Base-by-base conservation (phyloP, 78 protist genomes). In the Tieghemostelium lacteum region DNA sequence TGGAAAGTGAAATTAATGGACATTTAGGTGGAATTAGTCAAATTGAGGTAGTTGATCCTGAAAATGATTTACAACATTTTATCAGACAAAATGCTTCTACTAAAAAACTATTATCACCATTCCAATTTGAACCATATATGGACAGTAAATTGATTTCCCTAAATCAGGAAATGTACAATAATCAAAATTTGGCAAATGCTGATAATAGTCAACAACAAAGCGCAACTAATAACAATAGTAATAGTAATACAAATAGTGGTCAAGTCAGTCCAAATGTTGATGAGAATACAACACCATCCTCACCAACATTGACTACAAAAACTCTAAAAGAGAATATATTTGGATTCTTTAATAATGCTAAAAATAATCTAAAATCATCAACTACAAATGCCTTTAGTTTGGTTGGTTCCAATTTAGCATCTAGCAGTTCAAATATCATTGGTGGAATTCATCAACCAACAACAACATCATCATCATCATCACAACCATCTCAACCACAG, bases 281-380 rank as follows among this genome's bases (percentile, higher is more conserved):
- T 45, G 6, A 12, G 10, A 45, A 6, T 10, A 45, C n/a, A 12
- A 10, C 33, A 2, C 61, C 31, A 49, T 12, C 8, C 28, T 72
- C 39, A 16, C 22, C 85, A 29, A 2, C 33, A 12, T 72, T 0
- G 50, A 52, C 52, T 14, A 31, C 28, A 42, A n/a, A 31, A 49
- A 36, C 88, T 4, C 31, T 66, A 7, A 69, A 69, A 40, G 76
- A 70, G 0, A 83, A 58, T 58, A 40, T 83, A 20, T 40, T 83
- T 58, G 91, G 91, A 6, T 83, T 83, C 73, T 83, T 83, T 70
- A 69, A 69, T 45, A 83, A 78, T 2, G 73, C 72, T 54, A 58
- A 57, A 2, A 74, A 40, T 12, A 74, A 60, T 60, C 37, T 60
- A 29, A 60, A 60, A 60, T 60, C 85, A 1, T 60, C 85, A 58